phyloP scores from a whole-genome alignment of 352 stramenopile species.

The Globisporangium recalcitrans region DNA sequence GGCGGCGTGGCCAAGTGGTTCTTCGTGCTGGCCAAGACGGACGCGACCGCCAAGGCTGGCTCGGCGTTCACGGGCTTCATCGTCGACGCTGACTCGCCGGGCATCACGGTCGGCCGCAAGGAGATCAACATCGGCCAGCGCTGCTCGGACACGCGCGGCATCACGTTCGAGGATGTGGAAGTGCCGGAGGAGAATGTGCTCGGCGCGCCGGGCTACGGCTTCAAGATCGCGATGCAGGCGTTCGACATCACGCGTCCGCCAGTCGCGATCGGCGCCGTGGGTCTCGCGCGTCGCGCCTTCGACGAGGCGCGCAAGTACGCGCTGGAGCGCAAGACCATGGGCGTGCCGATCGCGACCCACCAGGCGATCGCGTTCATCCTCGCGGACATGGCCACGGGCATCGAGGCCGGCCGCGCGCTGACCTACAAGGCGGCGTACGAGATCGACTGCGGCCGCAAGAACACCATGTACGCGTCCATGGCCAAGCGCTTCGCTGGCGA shows the following conservation, averaged over 20 bases:
- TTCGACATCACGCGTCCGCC: constrained; percentile 89
- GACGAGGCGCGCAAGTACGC: constrained; percentile 88
- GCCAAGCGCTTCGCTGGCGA: constrained; percentile 88
- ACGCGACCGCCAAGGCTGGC: constrained; percentile 61
- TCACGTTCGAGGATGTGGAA: constrained; percentile 90
- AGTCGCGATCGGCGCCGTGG: constrained; percentile 83
- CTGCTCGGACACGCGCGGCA: constrained; percentile 85
- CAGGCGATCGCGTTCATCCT: constrained; percentile 89
- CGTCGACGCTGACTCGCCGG: constrained; percentile 80
- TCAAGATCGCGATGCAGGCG: constrained; percentile 91
- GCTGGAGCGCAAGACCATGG: constrained; percentile 86
- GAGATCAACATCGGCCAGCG: constrained; percentile 91
- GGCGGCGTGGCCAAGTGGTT: constrained; percentile 87
- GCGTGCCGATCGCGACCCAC: constrained; percentile 75
- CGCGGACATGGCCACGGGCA: constrained; percentile 88
- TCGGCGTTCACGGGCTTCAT: constrained; percentile 89
- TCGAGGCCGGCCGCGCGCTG: constrained; percentile 77
- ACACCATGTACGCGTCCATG: constrained; percentile 89
- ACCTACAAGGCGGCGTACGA: constrained; percentile 89
- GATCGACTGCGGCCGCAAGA: constrained; percentile 86
- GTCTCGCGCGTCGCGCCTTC: constrained; percentile 80
- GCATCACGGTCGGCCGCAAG: constrained; percentile 86
- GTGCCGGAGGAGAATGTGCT: constrained; percentile 87
- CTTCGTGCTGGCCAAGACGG: constrained; percentile 90
- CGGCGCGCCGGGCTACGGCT: constrained; percentile 81